phyloP scores from a whole-genome alignment of 495 filamentous ascomycete species.

The Penicillium paradoxum region DNA sequence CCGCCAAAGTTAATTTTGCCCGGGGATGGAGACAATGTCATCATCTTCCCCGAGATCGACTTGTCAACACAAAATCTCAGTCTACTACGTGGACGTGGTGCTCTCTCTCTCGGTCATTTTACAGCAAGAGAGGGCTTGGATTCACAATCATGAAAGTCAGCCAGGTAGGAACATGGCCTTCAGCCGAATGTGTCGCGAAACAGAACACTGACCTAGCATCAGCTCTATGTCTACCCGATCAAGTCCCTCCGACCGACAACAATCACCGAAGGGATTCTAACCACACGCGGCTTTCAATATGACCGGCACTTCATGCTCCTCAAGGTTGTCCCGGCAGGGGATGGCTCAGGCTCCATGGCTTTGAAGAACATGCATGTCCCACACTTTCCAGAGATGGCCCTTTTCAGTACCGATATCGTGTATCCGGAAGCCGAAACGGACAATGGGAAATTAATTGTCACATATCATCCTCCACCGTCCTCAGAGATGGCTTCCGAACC shows the following conservation, averaged over 20 bases:
- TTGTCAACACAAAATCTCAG: not conserved
- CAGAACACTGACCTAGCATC: slow-evolving; percentile 1
- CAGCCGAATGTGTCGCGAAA: not conserved
- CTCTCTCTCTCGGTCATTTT: not conserved
- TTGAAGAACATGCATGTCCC: slow-evolving; percentile 66
- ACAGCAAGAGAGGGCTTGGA: not conserved
- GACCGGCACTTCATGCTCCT: slow-evolving; percentile 80
- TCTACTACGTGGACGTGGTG: too few species aligned
- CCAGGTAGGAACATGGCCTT: slow-evolving; percentile 34
- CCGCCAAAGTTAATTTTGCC: not conserved
- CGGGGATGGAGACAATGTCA: not conserved
- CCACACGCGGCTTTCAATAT: slow-evolving; percentile 62
- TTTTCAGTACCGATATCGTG: slow-evolving; percentile 60
- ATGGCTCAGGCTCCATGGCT: slow-evolving; percentile 18
- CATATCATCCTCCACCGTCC: slow-evolving; percentile 42
- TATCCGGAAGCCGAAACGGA: slow-evolving; percentile 22
- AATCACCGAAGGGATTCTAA: slow-evolving; percentile 51
- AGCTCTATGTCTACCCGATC: slow-evolving; percentile 87
- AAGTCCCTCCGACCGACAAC: slow-evolving; percentile 70
- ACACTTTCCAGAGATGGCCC: slow-evolving; percentile 56
- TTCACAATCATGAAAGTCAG: slow-evolving; percentile 29
- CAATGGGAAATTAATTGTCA: slow-evolving; percentile 49
- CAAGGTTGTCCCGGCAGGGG: slow-evolving; percentile 38
- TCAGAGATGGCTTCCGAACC: slow-evolving; percentile 11
- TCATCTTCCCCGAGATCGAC: not conserved